These are phyloP conservation scores for Carex scoparia DNA, from an alignment of 176 grass and related monocot genomes.

Conservation along the genomic window DNA sequence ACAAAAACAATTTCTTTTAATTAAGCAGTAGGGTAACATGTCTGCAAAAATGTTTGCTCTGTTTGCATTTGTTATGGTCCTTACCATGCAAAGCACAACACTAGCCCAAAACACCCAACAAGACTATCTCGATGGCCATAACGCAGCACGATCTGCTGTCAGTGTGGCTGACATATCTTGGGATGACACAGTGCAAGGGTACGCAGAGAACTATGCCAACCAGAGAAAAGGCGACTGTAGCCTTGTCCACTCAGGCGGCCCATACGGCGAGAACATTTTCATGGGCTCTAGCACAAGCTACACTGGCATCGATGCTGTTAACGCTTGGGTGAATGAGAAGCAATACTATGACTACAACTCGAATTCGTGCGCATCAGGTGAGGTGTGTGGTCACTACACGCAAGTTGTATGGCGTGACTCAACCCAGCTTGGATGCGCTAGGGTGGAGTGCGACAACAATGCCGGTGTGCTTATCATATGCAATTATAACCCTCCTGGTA, in stretches of 20 bases:
- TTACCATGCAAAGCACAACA: not conserved
- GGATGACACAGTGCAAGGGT: constrained; percentile 23
- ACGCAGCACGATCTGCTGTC: constrained; percentile 6
- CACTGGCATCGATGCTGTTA: constrained; percentile 7
- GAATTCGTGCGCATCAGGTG: not conserved
- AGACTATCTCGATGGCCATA: constrained; percentile 33
- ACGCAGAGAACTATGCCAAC: constrained; percentile 35
- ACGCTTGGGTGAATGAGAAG: constrained; percentile 5
- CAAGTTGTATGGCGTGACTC: constrained; percentile 47
- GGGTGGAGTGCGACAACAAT: not conserved
- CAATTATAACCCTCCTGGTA: constrained; percentile 38
- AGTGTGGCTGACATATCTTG: constrained; percentile 28
- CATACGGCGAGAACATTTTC: constrained; percentile 33
- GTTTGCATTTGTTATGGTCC: not conserved
- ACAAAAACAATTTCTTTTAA: not conserved
- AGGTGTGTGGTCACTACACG: constrained; percentile 41
- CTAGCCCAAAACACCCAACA: constrained; percentile 20
- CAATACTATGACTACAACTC: constrained; percentile 13
- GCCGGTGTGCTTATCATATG: constrained; percentile 34
- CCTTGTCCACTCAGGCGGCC: constrained; percentile 21
- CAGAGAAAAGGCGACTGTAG: constrained; percentile 28
- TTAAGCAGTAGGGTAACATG: not conserved
- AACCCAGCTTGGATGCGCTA: constrained; percentile 28
- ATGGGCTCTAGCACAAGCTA: not conserved
- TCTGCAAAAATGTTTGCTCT: not conserved